phyloP scores from a whole-genome alignment of 129 eudicot species.

The Helichrysum umbraculigerum region DNA sequence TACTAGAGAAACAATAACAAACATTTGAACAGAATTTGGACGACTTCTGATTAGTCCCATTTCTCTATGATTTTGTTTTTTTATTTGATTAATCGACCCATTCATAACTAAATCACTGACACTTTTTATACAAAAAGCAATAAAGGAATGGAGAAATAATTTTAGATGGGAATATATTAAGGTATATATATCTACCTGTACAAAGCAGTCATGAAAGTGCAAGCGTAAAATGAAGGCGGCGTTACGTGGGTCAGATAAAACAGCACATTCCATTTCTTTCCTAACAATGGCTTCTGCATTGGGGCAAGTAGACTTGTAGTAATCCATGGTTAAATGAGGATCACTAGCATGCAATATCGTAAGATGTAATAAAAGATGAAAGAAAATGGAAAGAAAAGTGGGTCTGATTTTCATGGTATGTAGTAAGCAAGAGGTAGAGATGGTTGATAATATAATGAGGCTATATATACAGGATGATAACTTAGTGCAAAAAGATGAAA shows the following conservation, averaged over 20 bases:
- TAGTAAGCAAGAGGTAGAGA: constrained; percentile 1
- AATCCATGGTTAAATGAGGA: constrained; percentile 62
- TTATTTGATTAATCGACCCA: no score
- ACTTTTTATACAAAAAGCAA: no score
- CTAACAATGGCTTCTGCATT: constrained; percentile 50
- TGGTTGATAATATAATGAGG: constrained; percentile 43
- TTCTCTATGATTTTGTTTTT: no score
- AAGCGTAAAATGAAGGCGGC: constrained; percentile 73
- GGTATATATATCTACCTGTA: constrained; percentile 42
- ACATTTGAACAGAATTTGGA: no score
- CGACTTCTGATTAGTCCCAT: neutral
- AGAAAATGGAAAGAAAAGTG: constrained; percentile 12
- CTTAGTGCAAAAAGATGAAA: constrained; percentile 7
- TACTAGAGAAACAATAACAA: no score
- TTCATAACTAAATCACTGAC: no score
- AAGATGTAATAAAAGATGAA: constrained; percentile 24
- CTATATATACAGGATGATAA: constrained; percentile 28
- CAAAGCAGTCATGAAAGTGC: constrained; percentile 89
- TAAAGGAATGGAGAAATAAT: no score
- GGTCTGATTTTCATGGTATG: constrained; percentile 18
- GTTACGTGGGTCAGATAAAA: constrained; percentile 67
- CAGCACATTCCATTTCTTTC: constrained; percentile 88
- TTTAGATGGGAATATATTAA: no score
- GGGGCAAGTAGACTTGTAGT: constrained; percentile 67
- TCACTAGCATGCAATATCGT: constrained; percentile 45